Percentiles rank a stretch among this genome's conserved stretches.
phyloP scores from a whole-genome alignment of 352 stramenopile genomes.

The Pythium graminicola region DNA sequence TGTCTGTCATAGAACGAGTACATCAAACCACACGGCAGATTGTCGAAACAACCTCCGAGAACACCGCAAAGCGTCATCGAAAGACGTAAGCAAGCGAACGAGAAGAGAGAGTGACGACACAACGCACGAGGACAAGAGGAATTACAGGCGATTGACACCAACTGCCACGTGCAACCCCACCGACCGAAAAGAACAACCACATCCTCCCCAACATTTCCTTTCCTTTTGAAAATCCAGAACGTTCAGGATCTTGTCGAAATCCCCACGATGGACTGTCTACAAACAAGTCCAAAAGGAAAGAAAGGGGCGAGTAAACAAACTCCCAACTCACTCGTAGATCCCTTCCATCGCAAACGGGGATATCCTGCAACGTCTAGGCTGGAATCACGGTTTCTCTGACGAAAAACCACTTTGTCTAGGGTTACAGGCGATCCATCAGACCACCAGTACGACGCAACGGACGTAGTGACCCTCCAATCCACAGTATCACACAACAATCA shows the following conservation, averaged over 20 bases:
- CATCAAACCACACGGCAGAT: too few relatives aligned
- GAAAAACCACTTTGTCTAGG: too few relatives aligned
- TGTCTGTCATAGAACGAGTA: too few relatives aligned
- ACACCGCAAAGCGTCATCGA: constrained; percentile 1
- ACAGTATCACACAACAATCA: not conserved
- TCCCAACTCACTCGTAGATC: constrained; percentile 7
- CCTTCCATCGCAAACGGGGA: not conserved
- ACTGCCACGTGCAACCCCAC: too few relatives aligned
- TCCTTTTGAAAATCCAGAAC: constrained; percentile 35
- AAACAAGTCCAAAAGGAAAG: constrained; percentile 37
- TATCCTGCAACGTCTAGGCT: constrained; percentile 25
- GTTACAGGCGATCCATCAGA: constrained; percentile 60
- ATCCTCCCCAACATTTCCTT: constrained; percentile 69
- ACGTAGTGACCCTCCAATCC: not conserved
- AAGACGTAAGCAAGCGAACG: constrained; percentile 1
- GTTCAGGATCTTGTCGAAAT: constrained; percentile 7
- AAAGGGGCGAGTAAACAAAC: constrained; percentile 75
- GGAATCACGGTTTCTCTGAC: not conserved
- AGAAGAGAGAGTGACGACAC: not conserved
- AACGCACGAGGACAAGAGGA: constrained; percentile 10
- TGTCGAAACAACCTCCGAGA: too few relatives aligned
- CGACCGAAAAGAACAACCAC: too few relatives aligned
- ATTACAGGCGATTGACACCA: constrained; percentile 14
- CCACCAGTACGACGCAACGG: constrained; percentile 22
- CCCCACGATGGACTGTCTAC: constrained; percentile 4